These are phyloP conservation scores for Nitzschia putrida DNA, from an alignment of 108 stramenopile species.

Conservation along the genomic window DNA sequence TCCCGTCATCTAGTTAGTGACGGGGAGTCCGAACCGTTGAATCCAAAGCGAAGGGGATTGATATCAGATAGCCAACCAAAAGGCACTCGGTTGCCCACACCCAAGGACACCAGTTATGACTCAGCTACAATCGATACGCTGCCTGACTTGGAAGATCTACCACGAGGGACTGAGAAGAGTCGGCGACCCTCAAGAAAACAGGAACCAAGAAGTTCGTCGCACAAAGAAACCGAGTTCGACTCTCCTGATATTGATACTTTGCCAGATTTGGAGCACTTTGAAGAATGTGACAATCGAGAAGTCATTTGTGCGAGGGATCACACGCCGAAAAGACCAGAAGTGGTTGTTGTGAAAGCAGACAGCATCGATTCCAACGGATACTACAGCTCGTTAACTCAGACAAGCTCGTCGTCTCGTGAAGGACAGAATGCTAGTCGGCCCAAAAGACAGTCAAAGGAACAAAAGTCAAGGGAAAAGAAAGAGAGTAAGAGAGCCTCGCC, in stretches of 20 bases:
- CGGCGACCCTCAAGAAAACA: not conserved
- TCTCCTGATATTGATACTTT: not conserved
- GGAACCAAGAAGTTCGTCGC: no score
- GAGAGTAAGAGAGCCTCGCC: no score
- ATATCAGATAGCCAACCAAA: not conserved
- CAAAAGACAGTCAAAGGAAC: not conserved
- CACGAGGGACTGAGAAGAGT: not conserved
- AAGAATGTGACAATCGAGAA: not conserved
- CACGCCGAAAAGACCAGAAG: not conserved
- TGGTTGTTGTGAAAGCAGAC: constrained; percentile 7
- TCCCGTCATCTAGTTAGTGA: not conserved
- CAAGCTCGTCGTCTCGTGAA: constrained; percentile 12
- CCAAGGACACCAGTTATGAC: no score
- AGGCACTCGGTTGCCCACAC: not conserved
- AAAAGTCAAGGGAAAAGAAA: not conserved
- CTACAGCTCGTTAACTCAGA: constrained; percentile 7
- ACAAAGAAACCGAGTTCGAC: not conserved
- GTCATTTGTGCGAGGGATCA: not conserved
- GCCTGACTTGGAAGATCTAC: not conserved
- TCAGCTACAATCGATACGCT: not conserved
- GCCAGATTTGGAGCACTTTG: not conserved
- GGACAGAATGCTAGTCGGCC: not conserved
- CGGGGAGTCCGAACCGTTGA: constrained; percentile 8
- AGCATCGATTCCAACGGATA: constrained; percentile 11
- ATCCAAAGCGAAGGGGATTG: not conserved